phyloP scores from a whole-genome alignment of 2,329 filamentous ascomycete species.

The Didymellaceae sp. region DNA sequence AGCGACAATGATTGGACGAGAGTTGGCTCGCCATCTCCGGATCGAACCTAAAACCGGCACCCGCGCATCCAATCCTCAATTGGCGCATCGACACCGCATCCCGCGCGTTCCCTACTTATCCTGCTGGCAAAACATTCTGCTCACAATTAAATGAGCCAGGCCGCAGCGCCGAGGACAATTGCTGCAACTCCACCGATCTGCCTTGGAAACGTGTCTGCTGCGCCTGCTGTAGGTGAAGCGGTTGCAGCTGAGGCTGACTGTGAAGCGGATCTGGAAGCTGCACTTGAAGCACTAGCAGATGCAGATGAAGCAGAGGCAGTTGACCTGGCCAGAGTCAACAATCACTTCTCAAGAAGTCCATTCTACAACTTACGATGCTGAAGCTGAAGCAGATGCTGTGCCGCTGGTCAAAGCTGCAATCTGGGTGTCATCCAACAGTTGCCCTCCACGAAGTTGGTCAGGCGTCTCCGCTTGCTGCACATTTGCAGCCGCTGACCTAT shows the following conservation, averaged over 20 bases:
- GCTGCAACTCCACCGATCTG: constrained; percentile 8
- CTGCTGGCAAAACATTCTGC: not conserved
- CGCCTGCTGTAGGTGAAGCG: constrained; percentile 1
- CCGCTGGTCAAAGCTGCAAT: constrained; percentile 21
- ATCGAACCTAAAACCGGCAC: not conserved
- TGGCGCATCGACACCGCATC: not conserved
- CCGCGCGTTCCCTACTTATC: not conserved
- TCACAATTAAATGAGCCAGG: constrained; percentile 13
- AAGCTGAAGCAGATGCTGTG: constrained; percentile 5
- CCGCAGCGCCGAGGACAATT: constrained; percentile 10
- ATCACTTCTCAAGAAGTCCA: too few species aligned
- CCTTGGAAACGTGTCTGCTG: not conserved
- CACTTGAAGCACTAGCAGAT: constrained; percentile 4
- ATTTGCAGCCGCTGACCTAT: constrained; percentile 5
- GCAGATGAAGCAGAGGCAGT: constrained; percentile 3
- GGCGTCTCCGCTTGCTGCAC: constrained; percentile 5
- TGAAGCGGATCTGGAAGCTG: not conserved
- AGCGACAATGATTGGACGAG: not conserved
- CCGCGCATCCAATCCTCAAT: not conserved
- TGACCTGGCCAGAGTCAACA: not conserved
- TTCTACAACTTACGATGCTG: constrained; percentile 4
- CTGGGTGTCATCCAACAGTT: constrained; percentile 23
- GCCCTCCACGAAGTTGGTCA: constrained; percentile 15
- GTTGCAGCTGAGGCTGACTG: constrained; percentile 1
- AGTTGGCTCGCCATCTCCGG: not conserved